Evolutionary conservation across 2,329 filamentous ascomycete species (phyloP).

Genomic region (Ambrosiella xylebori): DNA sequence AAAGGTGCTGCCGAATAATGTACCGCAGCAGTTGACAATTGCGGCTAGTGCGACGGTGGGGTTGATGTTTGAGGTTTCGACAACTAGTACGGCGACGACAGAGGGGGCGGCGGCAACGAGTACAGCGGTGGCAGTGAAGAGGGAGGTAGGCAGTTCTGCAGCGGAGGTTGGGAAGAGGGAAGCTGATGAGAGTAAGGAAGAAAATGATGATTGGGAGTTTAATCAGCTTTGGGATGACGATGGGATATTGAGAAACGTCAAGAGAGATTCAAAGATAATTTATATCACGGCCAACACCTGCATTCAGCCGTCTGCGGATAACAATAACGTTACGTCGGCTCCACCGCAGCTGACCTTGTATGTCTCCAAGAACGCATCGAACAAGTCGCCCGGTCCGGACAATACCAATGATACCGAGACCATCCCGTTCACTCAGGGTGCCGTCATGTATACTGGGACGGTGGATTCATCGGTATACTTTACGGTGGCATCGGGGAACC

Average conservation of each 20-base stretch:
- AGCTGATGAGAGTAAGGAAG: neutral
- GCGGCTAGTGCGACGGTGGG: constrained; percentile 41
- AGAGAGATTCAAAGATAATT: constrained; percentile 24
- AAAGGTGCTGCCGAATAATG: constrained; percentile 44
- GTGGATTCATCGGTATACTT: constrained; percentile 56
- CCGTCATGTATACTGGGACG: constrained; percentile 45
- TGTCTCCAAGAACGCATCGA: constrained; percentile 47
- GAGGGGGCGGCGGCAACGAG: neutral
- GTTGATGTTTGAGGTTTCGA: constrained; percentile 20
- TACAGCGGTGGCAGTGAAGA: neutral
- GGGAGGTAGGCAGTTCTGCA: neutral
- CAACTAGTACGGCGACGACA: constrained; percentile 15
- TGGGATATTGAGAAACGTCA: neutral
- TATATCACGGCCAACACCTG: constrained; percentile 83
- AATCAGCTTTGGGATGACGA: constrained; percentile 10
- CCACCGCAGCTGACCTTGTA: constrained; percentile 65
- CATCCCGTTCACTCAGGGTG: constrained; percentile 47
- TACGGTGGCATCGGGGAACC: constrained; percentile 52
- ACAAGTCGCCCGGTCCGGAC: constrained; percentile 50
- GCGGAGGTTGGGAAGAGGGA: constrained; percentile 12
- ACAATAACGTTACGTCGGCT: constrained; percentile 1
- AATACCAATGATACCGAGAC: constrained; percentile 18
- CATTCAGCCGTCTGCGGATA: constrained; percentile 41
- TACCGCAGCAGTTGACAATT: constrained; percentile 40
- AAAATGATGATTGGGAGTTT: constrained; percentile 14